Percentiles rank a stretch among this genome's conserved stretches.
These are phyloP conservation scores for Cutaneotrichosporon cyanovorans DNA, from an alignment of 1,284 basidiomycete genomes.

Conservation along the genomic window DNA sequence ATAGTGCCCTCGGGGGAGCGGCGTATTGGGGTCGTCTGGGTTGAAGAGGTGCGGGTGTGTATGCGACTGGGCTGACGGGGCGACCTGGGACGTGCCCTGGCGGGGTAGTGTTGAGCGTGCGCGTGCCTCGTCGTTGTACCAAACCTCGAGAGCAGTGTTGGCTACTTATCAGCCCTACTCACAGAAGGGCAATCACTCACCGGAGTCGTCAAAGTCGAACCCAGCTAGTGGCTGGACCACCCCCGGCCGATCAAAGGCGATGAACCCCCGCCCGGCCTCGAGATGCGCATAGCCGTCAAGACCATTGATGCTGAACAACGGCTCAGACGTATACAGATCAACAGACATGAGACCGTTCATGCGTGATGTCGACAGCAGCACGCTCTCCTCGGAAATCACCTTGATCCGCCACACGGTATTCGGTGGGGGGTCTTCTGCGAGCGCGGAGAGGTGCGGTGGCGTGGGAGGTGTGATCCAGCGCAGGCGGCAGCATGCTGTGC, in stretches of 20 bases:
- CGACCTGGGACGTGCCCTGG: constrained; percentile 5
- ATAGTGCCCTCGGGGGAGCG: constrained; percentile 32
- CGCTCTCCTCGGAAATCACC: constrained; percentile 25
- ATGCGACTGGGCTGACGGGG: constrained; percentile 13
- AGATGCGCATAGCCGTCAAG: constrained; percentile 27
- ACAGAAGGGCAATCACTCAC: background rate
- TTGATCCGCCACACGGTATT: constrained; percentile 38
- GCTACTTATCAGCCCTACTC: background rate
- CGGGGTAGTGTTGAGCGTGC: constrained; percentile 6
- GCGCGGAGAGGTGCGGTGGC: too few species aligned
- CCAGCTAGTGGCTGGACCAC: constrained; percentile 4
- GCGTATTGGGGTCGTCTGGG: constrained; percentile 1
- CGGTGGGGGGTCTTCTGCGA: constrained; percentile 5
- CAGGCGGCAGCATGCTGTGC: constrained; percentile 18
- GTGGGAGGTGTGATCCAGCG: constrained; percentile 21
- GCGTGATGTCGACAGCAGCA: constrained; percentile 25
- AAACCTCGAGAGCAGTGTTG: constrained; percentile 22
- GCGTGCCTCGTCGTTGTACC: constrained; percentile 23
- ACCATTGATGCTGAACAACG: constrained; percentile 23
- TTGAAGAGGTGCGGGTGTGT: constrained; percentile 4
- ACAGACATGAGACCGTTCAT: constrained; percentile 8
- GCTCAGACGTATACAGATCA: constrained; percentile 9
- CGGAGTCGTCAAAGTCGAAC: constrained; percentile 1
- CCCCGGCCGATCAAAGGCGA: constrained; percentile 22
- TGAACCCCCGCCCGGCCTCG: constrained; percentile 34